A percentile compares a stretch with the other conserved stretches of the same genome.
These are phyloP conservation scores for Boletus fagicola DNA, from an alignment of 768 basidiomycete species.

Conservation along the genomic window DNA sequence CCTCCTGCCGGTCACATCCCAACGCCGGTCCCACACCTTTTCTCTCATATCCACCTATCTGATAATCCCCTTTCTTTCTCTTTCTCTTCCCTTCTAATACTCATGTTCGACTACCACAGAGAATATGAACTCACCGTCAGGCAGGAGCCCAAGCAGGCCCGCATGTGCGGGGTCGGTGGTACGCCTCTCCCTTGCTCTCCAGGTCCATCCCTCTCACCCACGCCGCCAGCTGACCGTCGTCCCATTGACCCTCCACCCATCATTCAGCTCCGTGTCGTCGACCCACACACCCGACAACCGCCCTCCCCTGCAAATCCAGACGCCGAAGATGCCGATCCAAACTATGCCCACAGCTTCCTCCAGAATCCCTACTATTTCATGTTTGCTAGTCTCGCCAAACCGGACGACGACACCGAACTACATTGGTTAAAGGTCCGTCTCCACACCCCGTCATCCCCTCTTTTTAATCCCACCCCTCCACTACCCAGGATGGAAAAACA, in stretches of 20 bases:
- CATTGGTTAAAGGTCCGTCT: conserved; percentile 74
- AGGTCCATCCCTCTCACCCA: conserved; percentile 1
- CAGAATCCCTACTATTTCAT: conserved; percentile 96
- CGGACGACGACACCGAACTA: conserved; percentile 84
- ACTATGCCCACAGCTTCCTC: conserved; percentile 60
- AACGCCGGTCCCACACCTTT: not conserved
- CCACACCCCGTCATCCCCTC: not conserved
- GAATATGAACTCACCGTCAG: conserved; percentile 83
- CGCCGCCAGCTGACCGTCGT: conserved; percentile 76
- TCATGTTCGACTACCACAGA: conserved; percentile 41
- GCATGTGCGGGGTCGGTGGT: conserved; percentile 89
- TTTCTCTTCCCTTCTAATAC: not conserved
- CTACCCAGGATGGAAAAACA: conserved; percentile 77
- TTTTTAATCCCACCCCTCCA: conserved; percentile 3
- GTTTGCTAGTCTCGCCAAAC: conserved; percentile 88
- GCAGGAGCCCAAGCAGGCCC: conserved; percentile 89
- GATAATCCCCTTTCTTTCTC: conserved; percentile 7
- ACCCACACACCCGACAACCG: conserved; percentile 45
- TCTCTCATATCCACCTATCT: conserved; percentile 12
- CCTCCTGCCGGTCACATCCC: not conserved
- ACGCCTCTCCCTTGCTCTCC: conserved; percentile 43
- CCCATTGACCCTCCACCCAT: conserved; percentile 97
- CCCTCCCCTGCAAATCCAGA: conserved; percentile 30
- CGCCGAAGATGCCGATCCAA: conserved; percentile 35
- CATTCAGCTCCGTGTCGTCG: conserved; percentile 88